A percentile compares a stretch with the other conserved stretches of the same genome.
Evolutionary conservation across 73 alveolate species (phyloP).

Genomic region (Tetrahymena elliotti): DNA sequence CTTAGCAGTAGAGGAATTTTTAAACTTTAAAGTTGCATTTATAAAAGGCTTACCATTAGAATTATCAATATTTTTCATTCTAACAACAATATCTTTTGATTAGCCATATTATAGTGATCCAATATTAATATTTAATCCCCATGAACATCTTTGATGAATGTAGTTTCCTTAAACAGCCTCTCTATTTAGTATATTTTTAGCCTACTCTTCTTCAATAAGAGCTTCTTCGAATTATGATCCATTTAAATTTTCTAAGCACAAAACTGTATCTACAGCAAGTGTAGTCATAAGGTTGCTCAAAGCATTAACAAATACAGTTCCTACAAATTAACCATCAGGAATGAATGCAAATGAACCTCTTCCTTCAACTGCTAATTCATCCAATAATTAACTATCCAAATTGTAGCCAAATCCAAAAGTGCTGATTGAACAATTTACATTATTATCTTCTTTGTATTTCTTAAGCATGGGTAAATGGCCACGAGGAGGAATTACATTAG

Average conservation of each 20-base stretch:
- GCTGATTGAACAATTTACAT: not conserved
- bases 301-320: not conserved
- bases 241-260: not conserved
- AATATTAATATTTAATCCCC: not conserved
- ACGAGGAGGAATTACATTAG: slow-evolving; percentile 2
- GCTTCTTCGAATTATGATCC: not conserved
- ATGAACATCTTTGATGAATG: not conserved
- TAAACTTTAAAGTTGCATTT: not conserved
- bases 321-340: slow-evolving; percentile 3
- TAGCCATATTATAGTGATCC: not conserved
- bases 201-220: not conserved
- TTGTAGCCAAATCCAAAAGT: slow-evolving; percentile 2
- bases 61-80: not conserved
- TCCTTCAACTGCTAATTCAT: slow-evolving; percentile 5
- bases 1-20: not conserved
- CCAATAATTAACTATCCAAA: not conserved
- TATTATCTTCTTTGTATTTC: not conserved
- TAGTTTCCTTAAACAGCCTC: not conserved
- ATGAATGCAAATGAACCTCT: not conserved
- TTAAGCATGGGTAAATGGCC: slow-evolving; percentile 1
- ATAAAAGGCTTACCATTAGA: not conserved
- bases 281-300: not conserved
- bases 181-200: not conserved
- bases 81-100: not conserved
- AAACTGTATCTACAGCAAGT: not conserved